These are phyloP conservation scores for Penicillium palitans DNA, from an alignment of 2,329 filamentous ascomycete species.

Conservation along the genomic window DNA sequence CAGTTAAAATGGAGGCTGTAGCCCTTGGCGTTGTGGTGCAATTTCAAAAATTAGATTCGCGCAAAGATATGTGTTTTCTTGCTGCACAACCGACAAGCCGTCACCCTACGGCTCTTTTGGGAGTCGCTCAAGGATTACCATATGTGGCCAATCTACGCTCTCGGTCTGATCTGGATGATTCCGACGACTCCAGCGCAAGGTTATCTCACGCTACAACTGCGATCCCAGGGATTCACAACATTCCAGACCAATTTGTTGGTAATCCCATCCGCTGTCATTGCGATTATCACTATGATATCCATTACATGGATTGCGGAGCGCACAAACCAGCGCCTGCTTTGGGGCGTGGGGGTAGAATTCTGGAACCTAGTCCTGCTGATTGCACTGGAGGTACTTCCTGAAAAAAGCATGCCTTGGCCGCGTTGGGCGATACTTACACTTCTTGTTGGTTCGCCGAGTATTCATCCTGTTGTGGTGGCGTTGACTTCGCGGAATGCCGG, in stretches of 20 bases:
- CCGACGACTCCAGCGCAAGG: slow-evolving; percentile 27
- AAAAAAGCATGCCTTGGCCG: slow-evolving; percentile 50
- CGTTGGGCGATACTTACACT: slow-evolving; percentile 53
- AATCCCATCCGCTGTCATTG: slow-evolving; percentile 55
- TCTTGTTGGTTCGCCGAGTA: slow-evolving; percentile 55
- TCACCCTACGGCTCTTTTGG: slow-evolving; percentile 47
- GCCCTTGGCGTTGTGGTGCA: too few species aligned
- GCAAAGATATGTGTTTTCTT: too few species aligned
- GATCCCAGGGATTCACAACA: slow-evolving; percentile 55
- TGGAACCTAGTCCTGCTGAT: slow-evolving; percentile 40
- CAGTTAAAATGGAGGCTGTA: too few species aligned
- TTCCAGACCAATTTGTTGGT: slow-evolving; percentile 50
- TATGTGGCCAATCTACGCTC: slow-evolving; percentile 54
- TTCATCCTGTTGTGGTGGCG: slow-evolving; percentile 51
- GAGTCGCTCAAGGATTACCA: slow-evolving; percentile 52
- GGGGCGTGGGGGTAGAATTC: slow-evolving; percentile 49
- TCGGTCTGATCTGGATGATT: slow-evolving; percentile 43
- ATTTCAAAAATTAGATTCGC: too few species aligned
- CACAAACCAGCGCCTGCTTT: slow-evolving; percentile 54
- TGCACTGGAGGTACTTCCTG: slow-evolving; percentile 49
- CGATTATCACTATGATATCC: slow-evolving; percentile 55
- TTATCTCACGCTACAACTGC: slow-evolving; percentile 40
- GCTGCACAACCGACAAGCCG: slow-evolving; percentile 55
- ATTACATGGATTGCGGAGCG: slow-evolving; percentile 53
- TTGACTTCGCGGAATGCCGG: slow-evolving; percentile 39